A percentile compares a stretch with the other conserved stretches of the same genome.
phyloP scores from a whole-genome alignment of 2,329 filamentous ascomycete genomes.

The Apiospora phragmitis region DNA sequence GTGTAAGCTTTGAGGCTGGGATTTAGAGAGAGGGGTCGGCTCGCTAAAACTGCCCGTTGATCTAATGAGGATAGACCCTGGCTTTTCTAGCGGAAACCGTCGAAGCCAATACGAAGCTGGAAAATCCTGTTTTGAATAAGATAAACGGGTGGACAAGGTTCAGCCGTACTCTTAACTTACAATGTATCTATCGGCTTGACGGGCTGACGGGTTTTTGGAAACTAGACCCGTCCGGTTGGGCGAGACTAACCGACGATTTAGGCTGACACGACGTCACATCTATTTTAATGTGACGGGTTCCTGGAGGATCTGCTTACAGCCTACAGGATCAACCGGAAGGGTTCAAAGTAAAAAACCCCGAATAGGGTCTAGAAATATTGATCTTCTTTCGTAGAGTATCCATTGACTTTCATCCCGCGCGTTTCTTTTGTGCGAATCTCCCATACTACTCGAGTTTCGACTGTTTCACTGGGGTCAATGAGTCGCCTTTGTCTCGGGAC shows the following conservation, averaged over 20 bases:
- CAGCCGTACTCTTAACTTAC: background rate
- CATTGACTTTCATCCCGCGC: background rate
- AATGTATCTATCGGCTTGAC: background rate
- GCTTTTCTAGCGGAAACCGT: background rate
- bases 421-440: background rate
- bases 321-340: background rate
- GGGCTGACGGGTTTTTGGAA: background rate
- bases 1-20: background rate
- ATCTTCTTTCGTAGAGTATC: background rate
- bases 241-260: background rate
- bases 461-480: background rate
- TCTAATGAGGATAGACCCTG: background rate
- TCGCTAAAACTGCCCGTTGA: background rate
- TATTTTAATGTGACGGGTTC: background rate
- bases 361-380: background rate
- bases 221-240: background rate
- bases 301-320: background rate
- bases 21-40: background rate
- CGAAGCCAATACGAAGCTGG: background rate
- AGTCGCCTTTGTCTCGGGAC: background rate
- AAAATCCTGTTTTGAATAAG: background rate
- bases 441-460: background rate
- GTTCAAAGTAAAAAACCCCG: background rate
- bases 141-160: background rate
- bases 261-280: slow-evolving; percentile 1